Evolutionary conservation across 768 basidiomycete genomes (phyloP).

Genomic region (Steccherinum ochraceum): DNA sequence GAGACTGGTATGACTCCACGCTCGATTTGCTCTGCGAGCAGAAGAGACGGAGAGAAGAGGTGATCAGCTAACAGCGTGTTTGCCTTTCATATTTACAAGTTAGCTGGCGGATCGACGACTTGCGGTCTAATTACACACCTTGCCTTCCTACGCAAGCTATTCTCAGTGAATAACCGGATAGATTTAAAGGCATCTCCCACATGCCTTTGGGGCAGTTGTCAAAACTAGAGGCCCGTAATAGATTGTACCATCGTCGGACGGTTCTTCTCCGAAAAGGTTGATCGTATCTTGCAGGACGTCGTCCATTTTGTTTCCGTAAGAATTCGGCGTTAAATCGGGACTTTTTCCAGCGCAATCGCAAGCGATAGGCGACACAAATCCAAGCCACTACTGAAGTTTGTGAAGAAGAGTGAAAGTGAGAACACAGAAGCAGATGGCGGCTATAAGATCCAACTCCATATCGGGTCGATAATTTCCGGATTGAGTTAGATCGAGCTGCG

Average conservation of each 20-base stretch:
- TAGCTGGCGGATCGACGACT: not conserved
- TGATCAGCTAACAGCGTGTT: constrained; percentile 70
- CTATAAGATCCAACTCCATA: too few species aligned
- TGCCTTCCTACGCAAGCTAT: constrained; percentile 41
- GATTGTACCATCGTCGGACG: constrained; percentile 37
- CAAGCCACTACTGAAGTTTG: too few species aligned
- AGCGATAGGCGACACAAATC: too few species aligned
- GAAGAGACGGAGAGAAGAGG: constrained; percentile 63
- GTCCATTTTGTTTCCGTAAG: constrained; percentile 25
- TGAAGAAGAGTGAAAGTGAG: too few species aligned
- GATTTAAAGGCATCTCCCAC: constrained; percentile 7
- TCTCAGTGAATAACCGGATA: not conserved
- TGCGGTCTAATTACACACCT: constrained; percentile 34
- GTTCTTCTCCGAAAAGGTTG: constrained; percentile 41
- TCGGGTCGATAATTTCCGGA: too few species aligned
- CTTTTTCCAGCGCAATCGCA: too few species aligned
- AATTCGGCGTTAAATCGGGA: too few species aligned
- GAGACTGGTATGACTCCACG: constrained; percentile 38
- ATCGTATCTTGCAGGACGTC: constrained; percentile 51
- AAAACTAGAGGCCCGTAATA: constrained; percentile 48
- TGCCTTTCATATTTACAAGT: constrained; percentile 36
- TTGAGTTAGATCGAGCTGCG: too few species aligned
- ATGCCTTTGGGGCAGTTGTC: constrained; percentile 55
- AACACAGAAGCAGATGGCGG: too few species aligned
- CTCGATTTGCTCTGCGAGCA: constrained; percentile 63